Conservation (phyloP, 352 stramenopile species). For the Pythium sukuiense region DNA sequence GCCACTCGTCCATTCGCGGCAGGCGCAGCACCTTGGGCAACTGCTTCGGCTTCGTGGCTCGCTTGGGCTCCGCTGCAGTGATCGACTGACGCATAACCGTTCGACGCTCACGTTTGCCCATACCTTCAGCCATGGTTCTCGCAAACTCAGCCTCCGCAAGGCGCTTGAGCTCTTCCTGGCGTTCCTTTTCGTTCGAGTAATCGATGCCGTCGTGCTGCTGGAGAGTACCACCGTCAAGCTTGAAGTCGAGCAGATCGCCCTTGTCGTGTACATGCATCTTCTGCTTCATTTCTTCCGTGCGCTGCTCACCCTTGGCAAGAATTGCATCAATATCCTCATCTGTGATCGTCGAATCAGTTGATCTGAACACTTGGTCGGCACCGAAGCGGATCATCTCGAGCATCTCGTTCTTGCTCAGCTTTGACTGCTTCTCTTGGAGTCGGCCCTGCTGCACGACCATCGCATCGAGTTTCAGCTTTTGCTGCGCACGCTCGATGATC, state of each 20-base stretch:
- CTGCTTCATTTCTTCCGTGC: slow-evolving; percentile 87
- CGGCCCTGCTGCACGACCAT: slow-evolving; percentile 88
- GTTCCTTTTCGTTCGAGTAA: slow-evolving; percentile 93
- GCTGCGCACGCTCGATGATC: slow-evolving; percentile 97
- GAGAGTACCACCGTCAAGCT: slow-evolving; percentile 91
- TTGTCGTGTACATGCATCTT: slow-evolving; percentile 87
- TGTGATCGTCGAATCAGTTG: slow-evolving; percentile 95
- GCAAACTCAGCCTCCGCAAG: slow-evolving; percentile 84
- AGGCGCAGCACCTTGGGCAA: slow-evolving; percentile 78
- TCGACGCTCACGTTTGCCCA: slow-evolving; percentile 82
- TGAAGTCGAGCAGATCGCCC: slow-evolving; percentile 87
- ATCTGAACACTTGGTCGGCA: slow-evolving; percentile 97
- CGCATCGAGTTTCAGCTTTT: slow-evolving; percentile 94
- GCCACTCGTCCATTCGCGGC: slow-evolving; percentile 86
- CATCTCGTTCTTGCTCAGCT: slow-evolving; percentile 95
- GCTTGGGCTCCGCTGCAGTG: slow-evolving; percentile 44
- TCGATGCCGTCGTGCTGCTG: slow-evolving; percentile 97
- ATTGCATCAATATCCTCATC: slow-evolving; percentile 99
- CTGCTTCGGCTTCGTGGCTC: slow-evolving; percentile 71
- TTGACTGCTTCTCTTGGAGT: slow-evolving; percentile 88
- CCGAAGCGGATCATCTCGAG: slow-evolving; percentile 97
- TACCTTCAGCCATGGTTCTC: slow-evolving; percentile 71
- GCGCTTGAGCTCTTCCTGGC: slow-evolving; percentile 83
- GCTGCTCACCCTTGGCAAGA: slow-evolving; percentile 88
- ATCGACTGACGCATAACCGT: slow-evolving; percentile 74